Evolutionary conservation across 2,329 filamentous ascomycete genomes (phyloP).

Genomic region (Exophiala lecanii-corni): DNA sequence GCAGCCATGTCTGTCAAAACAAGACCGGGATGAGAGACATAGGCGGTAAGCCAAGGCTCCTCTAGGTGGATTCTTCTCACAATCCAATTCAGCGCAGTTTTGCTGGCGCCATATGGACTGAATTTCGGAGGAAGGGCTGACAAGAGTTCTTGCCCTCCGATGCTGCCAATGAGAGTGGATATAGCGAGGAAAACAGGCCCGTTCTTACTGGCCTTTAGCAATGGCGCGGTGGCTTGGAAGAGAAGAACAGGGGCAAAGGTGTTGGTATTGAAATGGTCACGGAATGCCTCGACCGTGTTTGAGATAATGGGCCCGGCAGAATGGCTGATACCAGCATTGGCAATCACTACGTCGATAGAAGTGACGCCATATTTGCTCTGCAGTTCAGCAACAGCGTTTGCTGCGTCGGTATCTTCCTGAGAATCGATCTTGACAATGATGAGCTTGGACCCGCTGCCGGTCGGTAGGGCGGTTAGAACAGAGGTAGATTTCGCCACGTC

Average conservation of each 20-base stretch:
- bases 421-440: conserved; percentile 27
- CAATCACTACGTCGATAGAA: conserved; percentile 48
- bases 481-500: conserved; percentile 22
- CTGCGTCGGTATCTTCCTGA: conserved; percentile 31
- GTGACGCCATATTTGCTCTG: conserved; percentile 33
- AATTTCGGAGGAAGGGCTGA: background rate
- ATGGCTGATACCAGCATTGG: conserved; percentile 48
- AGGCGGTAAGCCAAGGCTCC: background rate
- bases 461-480: conserved; percentile 4
- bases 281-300: conserved; percentile 22
- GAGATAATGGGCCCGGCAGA: conserved; percentile 55
- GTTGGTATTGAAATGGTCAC: conserved; percentile 24
- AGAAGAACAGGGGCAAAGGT: conserved; percentile 34
- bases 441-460: conserved; percentile 14
- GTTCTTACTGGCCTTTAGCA: conserved; percentile 16
- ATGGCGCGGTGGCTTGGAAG: conserved; percentile 26
- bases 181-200: conserved; percentile 24
- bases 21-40: background rate
- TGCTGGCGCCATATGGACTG: conserved; percentile 8
- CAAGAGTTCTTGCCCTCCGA: conserved; percentile 1
- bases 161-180: conserved; percentile 22
- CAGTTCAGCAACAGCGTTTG: conserved; percentile 32
- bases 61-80: background rate
- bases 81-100: conserved; percentile 7
- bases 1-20: background rate